Base-by-base conservation (phyloP, 1,139 yeast genomes). In the Candida buenavistaensis region DNA sequence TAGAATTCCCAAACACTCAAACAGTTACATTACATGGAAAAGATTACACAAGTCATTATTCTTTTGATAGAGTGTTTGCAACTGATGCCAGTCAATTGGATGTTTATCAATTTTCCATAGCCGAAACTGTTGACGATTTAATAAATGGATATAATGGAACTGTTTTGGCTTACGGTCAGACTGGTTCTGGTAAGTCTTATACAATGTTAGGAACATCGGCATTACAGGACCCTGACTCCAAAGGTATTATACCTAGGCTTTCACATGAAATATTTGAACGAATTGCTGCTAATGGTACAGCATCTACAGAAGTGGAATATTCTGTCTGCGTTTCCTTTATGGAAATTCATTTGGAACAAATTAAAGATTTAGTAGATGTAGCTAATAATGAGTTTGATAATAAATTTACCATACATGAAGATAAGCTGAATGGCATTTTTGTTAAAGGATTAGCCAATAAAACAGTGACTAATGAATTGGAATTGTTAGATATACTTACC, bases 121-220 rank as follows among this genome's bases (percentile, higher is more conserved):
- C 62, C 30, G 76, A 70, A 28, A 78, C 78, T 3, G 82, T 82
- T 3, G 82, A 79, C 31, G 92, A 83, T 46, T 67, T 87, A 25
- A 70, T 87, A 43, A 69, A 73, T 26, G 97, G 97, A 0, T 87
- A 84, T 53, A 87, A 89, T 55, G 92, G 94, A 14, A 81, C 96
- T 0, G 82, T 89, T 0, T 62, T 89, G 29, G 90, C 95, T 1
- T 89, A 87, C 56, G 97, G 96, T 6, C 96, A 86, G 54, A 83
- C 95, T 0, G 94, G 95, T 0, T 76, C 94, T 1, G 96, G 96
- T 3, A 88, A 88, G 53, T 79, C 95, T 0, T 80, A 78, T 52
- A 84, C 96, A 2, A 84, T 89, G 95, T 76, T 85, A 75, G 96
- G 96, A 1, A 62, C 13, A 22, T 10, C 24, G 11, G 13, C 6